Base-by-base conservation (phyloP, 768 basidiomycete genomes). In the Dioszegia crocea region DNA sequence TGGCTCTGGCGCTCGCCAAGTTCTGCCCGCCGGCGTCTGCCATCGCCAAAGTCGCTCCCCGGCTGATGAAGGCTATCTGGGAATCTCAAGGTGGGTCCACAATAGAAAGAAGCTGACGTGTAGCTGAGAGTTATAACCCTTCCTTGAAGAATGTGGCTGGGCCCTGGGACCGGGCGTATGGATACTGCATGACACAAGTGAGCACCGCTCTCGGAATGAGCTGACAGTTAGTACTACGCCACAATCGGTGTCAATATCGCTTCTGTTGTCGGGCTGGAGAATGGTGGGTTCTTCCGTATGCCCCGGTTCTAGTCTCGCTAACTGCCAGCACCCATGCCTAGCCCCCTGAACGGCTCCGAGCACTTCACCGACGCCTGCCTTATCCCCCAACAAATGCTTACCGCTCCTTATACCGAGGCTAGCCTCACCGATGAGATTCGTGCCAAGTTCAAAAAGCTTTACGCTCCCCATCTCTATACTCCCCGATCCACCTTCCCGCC, bases 91-190 rank as follows among this genome's bases (percentile, higher is more conserved):
- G 62, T 63, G 23, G 10, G 59, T 53, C 9, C 16, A 5, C 59
- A 4, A 19, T 2, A 11, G 12, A 4, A 5, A 24, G 6, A 4
- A 19, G 19, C 41, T 27, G 17, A 56, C 36, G n/a, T 12, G 17
- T 27, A 57, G 61, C 29, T 17, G 60, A 64, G 39, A 58, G 56
- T 4, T 64, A 64, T 40, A 64, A 64, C 47, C 63, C 63, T 6
- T 53, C 63, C 8, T 41, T 64, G 16, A 17, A n/a, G 24, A 64
- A 47, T 44, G 38, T 64, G 0, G 44, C 63, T 39, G 63, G 63
- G 27, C 56, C 63, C 5, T 64, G 63, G 63, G 63, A 64, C 27
- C 11, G 63, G 30, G 26, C 63, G 8, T 64, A 64, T 48, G 63
- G 63, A 17, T 64, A 56, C 51, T 47, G 48, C 33, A 40, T 64